Evolutionary conservation across 768 basidiomycete genomes (phyloP).

Genomic region (Amanita thiersii): DNA sequence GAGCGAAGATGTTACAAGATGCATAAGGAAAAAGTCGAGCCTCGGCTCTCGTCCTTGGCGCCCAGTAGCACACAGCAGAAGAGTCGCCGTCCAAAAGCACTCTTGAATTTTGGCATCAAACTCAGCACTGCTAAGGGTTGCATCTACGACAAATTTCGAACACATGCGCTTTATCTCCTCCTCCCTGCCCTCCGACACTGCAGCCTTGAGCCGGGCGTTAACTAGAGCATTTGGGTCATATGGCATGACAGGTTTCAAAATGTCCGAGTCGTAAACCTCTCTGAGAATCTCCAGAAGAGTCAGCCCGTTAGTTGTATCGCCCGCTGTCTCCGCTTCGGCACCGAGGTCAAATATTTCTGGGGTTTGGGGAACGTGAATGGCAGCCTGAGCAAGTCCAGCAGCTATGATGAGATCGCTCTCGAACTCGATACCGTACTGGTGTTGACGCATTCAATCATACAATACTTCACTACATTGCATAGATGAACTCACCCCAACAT

Average conservation of each 20-base stretch:
- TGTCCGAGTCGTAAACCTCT: constrained; percentile 39
- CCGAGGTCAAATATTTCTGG: constrained; percentile 25
- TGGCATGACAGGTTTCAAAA: constrained; percentile 40
- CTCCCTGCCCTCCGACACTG: constrained; percentile 27
- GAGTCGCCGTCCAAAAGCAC: constrained; percentile 36
- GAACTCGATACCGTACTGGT: constrained; percentile 47
- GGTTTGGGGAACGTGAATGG: constrained; percentile 25
- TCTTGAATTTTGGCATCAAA: constrained; percentile 40
- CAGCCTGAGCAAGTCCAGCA: constrained; percentile 45
- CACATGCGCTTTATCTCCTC: constrained; percentile 39
- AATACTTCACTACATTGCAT: not conserved
- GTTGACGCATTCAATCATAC: not conserved
- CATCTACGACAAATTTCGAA: constrained; percentile 29
- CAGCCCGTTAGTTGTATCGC: constrained; percentile 14
- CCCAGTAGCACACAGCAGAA: constrained; percentile 40
- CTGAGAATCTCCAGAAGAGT: constrained; percentile 44
- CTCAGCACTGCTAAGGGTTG: constrained; percentile 21
- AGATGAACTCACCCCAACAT: constrained; percentile 38
- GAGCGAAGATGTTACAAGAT: constrained; percentile 42
- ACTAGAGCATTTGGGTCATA: constrained; percentile 41
- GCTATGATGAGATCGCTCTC: constrained; percentile 40
- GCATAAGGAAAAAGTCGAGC: constrained; percentile 55
- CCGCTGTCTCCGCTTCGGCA: constrained; percentile 3
- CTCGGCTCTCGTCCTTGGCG: constrained; percentile 38
- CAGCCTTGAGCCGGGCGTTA: constrained; percentile 23